A percentile compares a stretch with the other conserved stretches of the same genome.
phyloP scores from a whole-genome alignment of 2,329 filamentous ascomycete genomes.

The Penicillium sp. region DNA sequence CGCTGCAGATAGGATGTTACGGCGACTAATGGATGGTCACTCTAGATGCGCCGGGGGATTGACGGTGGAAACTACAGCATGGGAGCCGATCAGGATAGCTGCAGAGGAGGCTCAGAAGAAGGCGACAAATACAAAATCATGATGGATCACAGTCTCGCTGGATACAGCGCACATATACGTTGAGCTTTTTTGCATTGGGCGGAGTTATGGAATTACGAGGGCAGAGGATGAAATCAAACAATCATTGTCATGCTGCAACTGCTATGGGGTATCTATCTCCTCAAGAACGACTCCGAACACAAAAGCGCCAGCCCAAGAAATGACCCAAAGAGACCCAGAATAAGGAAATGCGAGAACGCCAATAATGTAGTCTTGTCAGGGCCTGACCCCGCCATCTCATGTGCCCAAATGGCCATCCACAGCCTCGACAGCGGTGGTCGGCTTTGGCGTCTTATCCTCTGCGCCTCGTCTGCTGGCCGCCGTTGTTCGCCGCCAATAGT shows the following conservation, averaged over 20 bases:
- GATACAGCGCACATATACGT: constrained; percentile 1
- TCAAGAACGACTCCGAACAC: constrained; percentile 32
- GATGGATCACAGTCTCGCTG: background rate
- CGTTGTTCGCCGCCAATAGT: constrained; percentile 61
- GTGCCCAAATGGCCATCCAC: constrained; percentile 34
- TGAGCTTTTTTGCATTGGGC: constrained; percentile 22
- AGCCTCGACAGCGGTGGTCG: constrained; percentile 29
- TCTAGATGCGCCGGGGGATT: constrained; percentile 58
- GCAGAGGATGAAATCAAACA: constrained; percentile 17
- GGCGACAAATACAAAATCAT: constrained; percentile 35
- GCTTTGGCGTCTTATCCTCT: constrained; percentile 43
- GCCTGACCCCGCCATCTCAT: constrained; percentile 23
- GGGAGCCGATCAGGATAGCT: constrained; percentile 54
- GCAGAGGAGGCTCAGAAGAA: constrained; percentile 42
- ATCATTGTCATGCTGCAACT: constrained; percentile 26
- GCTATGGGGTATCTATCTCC: constrained; percentile 47
- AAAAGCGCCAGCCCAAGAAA: constrained; percentile 27
- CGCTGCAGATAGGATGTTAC: background rate
- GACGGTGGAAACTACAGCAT: constrained; percentile 67
- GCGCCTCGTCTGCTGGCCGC: constrained; percentile 39
- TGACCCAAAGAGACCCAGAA: background rate
- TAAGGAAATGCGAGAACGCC: constrained; percentile 21
- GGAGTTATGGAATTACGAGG: constrained; percentile 25
- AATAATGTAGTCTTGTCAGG: constrained; percentile 10
- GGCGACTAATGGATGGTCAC: constrained; percentile 16